Base-by-base conservation (phyloP, 495 filamentous ascomycete genomes). In the Cairneyella variabilis region DNA sequence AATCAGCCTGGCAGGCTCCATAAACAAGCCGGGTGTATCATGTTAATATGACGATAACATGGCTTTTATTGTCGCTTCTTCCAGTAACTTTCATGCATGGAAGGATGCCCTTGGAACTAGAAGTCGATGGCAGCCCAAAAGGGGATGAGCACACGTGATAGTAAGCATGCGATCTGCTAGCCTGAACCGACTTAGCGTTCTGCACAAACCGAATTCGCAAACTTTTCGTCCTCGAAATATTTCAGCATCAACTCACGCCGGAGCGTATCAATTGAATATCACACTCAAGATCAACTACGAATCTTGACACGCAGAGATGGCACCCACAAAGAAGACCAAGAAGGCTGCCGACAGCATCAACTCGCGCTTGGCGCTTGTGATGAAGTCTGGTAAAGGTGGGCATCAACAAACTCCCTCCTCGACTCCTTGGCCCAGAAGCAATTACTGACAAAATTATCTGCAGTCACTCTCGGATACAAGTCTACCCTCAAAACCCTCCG, bases 401-500 rank as follows among this genome's bases (percentile, higher is more conserved):
- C 28, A 32, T 7, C 14, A 61, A 20, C 4, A 26, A 5, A 22
- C n/a, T 48, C 22, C 66, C 50, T 21, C 10, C 53, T 39, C 22
- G 18, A 26, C 26, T 22, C 17, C 17, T 20, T 16, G 41, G 7
- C 2, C 51, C 27, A 36, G 34, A 37, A 47, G 26, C 30, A 27
- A 34, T 45, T 49, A 22, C 42, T 56, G 18, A 56, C 37, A 38
- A 50, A 9, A 43, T 25, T 54, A 20, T 48, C 34, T 56, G 53
- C 58, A 82, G 86, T 91, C 69, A 89, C 84, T 56, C 79, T 96
- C 59, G 93, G 93, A 62, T 93, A 95, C 83, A 91, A 95, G 75
- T 91, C 88, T 54, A 96, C 91, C 66, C 86, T 97, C 71, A 98
- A 98, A 85, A 84, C 83, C 51, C 85, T 98, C 63, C 90, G 93